These are phyloP conservation scores for Sclerotinia sclerotiorum DNA, from an alignment of 2,329 filamentous ascomycete species.

Conservation along the genomic window DNA sequence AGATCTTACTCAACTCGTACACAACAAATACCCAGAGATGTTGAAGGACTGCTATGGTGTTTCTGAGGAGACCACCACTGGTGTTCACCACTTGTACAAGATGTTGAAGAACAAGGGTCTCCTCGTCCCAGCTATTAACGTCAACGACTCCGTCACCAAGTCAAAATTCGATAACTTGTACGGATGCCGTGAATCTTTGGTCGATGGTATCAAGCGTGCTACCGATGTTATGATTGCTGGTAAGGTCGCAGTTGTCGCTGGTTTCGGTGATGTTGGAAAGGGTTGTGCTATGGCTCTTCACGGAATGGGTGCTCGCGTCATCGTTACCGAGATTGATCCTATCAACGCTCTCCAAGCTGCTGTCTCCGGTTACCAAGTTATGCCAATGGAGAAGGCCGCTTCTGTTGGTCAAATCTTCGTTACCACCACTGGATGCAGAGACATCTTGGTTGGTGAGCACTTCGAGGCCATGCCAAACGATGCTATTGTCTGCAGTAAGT, in stretches of 20 bases:
- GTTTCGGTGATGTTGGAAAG: slow-evolving; percentile 99
- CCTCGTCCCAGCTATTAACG: slow-evolving; percentile 94
- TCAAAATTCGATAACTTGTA: slow-evolving; percentile 99
- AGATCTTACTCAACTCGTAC: slow-evolving; percentile 93
- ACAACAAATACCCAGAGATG: slow-evolving; percentile 98
- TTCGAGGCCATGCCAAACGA: slow-evolving; percentile 97
- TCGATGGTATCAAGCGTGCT: slow-evolving; percentile 99
- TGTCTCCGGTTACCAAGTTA: slow-evolving; percentile 95
- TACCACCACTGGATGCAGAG: slow-evolving; percentile 98
- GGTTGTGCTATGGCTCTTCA: slow-evolving; percentile 94
- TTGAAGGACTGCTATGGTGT: slow-evolving; percentile 98
- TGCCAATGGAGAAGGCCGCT: slow-evolving; percentile 96
- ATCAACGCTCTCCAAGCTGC: slow-evolving; percentile 99
- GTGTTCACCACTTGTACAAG: slow-evolving; percentile 98
- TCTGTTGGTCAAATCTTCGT: slow-evolving; percentile 93
- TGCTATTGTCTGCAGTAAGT: slow-evolving; percentile 94
- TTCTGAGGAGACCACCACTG: slow-evolving; percentile 99
- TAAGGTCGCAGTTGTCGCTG: slow-evolving; percentile 96
- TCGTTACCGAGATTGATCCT: slow-evolving; percentile 96
- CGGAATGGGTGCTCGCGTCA: slow-evolving; percentile 94
- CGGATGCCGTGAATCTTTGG: slow-evolving; percentile 97
- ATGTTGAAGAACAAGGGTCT: slow-evolving; percentile 93
- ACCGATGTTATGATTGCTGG: slow-evolving; percentile 99
- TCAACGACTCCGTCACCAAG: slow-evolving; percentile 99
- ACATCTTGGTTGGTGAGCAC: slow-evolving; percentile 89